Evolutionary conservation across 2,329 filamentous ascomycete species (phyloP), one percentile per base, ranked within the genome.

Genomic region (Monilinia vaccinii-corymbosi): DNA sequence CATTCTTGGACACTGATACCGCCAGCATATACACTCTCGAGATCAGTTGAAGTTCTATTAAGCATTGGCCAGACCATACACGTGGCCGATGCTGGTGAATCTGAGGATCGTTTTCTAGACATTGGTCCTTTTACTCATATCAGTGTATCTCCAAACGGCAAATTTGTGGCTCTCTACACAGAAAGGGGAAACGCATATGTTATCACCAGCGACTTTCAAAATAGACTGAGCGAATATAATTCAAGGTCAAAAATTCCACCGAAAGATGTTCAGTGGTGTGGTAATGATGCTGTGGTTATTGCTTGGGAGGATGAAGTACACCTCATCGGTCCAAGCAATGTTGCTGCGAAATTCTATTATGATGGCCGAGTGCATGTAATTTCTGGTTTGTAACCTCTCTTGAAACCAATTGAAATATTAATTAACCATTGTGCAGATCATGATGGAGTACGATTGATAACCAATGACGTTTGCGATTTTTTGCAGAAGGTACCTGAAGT

Each of bases 261-360:
- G 4, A 88, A 90, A 68, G 90, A 94, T 64, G 81, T 99, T 63
- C 87, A 94, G 68, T 99, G 94, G 94, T 99, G 94, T 73, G 94
- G 94, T 6, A 93, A 94, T 68, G 93, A 97, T 73, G 91, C 92
- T 16, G 88, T 94, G 4, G 84, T 96, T 32, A 84, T 99, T 68
- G 92, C 92, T 0, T 99, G 94, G 94, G 94, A 97, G 71, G 94
- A 99, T 70, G 94, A 99, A 73, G 87, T 99, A 4, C 94, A 97
- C 70, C 81, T 99, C 32, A 88, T 99, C 62, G 94, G 93, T 0
- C 91, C 91, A 0, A 88, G 86, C 42, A 90, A 90, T 47, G 83
- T 88, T 11, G 85, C 88, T 6, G 84, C 77, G 46, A 86, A 84
- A 63, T 94, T 91, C 72, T 93, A 91, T 67, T 97, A 97, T 73